A percentile compares a stretch with the other conserved stretches of the same genome.
These are phyloP conservation scores for Picochlorum sp. DNA, from an alignment of 139 green algal species.

Conservation along the genomic window DNA sequence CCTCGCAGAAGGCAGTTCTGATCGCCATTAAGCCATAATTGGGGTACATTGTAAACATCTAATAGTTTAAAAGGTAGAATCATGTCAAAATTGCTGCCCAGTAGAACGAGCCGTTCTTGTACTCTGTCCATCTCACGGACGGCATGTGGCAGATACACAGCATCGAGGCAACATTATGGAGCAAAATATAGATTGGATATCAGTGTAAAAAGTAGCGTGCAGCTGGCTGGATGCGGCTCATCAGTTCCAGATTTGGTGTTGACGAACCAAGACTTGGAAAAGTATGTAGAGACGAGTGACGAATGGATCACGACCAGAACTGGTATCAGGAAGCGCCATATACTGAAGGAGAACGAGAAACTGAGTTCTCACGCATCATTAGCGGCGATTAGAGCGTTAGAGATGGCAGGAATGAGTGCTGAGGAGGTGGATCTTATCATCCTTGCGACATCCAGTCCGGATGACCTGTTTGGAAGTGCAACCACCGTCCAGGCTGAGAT, in stretches of 20 bases:
- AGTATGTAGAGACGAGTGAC: slow-evolving; percentile 93
- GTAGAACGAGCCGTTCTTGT: too few species aligned
- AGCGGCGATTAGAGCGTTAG: slow-evolving; percentile 62
- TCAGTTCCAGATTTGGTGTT: slow-evolving; percentile 68
- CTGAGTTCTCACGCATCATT: slow-evolving; percentile 57
- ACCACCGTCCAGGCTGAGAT: slow-evolving; percentile 69
- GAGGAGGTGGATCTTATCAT: slow-evolving; percentile 88
- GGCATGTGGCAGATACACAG: too few species aligned
- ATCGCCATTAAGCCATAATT: too few species aligned
- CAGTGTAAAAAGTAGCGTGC: slow-evolving; percentile 1
- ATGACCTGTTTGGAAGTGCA: slow-evolving; percentile 92
- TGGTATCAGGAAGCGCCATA: slow-evolving; percentile 73
- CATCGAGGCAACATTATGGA: too few species aligned
- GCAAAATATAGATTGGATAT: neutral
- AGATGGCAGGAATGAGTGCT: slow-evolving; percentile 74
- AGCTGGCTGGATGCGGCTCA: slow-evolving; percentile 68
- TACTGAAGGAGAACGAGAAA: slow-evolving; percentile 65
- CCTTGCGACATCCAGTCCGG: slow-evolving; percentile 85
- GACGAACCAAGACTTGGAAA: slow-evolving; percentile 82
- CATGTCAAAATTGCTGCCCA: too few species aligned
- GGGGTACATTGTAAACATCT: too few species aligned
- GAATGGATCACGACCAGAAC: slow-evolving; percentile 93
- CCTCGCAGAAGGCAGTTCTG: too few species aligned
- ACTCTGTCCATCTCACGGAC: too few species aligned
- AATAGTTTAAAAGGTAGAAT: too few species aligned